These are phyloP conservation scores for Apiospora rasikravindrae DNA, from an alignment of 2,329 filamentous ascomycete species.

Conservation along the genomic window DNA sequence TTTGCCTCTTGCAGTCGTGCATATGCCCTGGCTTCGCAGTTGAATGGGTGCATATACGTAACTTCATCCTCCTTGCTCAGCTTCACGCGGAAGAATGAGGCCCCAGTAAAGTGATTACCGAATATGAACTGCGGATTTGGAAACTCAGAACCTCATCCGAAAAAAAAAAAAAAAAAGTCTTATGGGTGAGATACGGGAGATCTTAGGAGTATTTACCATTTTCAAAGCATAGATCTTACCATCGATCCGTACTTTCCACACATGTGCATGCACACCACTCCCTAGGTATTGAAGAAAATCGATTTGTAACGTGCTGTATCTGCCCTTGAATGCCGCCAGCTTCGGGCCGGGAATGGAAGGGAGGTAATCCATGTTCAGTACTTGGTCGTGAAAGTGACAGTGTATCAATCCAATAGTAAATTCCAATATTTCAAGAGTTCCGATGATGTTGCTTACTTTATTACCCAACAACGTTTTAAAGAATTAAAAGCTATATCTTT, in stretches of 20 bases:
- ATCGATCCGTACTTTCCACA: conserved; percentile 25
- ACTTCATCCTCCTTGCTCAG: conserved; percentile 13
- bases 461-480: no score
- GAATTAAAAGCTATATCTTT: no score
- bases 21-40: conserved; percentile 20
- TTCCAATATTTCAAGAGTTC: neutral
- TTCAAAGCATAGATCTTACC: conserved; percentile 20
- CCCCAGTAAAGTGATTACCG: neutral
- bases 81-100: neutral
- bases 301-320: neutral
- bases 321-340: conserved; percentile 10
- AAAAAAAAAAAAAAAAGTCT: neutral
- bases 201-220: conserved; percentile 17
- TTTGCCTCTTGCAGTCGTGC: conserved; percentile 18
- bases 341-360: conserved; percentile 20
- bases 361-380: neutral
- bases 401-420: neutral
- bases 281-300: conserved; percentile 20
- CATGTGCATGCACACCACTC: conserved; percentile 12
- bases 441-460: no score
- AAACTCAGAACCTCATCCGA: neutral
- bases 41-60: conserved; percentile 19
- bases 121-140: conserved; percentile 13
- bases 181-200: no score
- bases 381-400: neutral